phyloP scores from a whole-genome alignment of 139 green algal genomes.

The Chara braunii region DNA sequence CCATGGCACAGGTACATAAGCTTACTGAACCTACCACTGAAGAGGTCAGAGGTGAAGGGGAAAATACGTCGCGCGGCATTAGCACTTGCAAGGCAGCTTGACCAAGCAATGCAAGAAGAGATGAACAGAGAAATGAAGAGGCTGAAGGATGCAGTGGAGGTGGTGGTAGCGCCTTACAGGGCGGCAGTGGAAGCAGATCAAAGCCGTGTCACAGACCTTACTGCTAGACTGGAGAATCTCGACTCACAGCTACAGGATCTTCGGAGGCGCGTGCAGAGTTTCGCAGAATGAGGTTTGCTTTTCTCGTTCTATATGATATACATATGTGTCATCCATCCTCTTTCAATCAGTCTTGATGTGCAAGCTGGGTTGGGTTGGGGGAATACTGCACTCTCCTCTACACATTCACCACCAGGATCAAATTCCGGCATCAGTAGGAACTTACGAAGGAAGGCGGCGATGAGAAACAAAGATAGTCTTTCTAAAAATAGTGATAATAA shows the following conservation, averaged over 20 bases:
- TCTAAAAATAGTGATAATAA: no score
- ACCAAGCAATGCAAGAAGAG: slow-evolving; percentile 49
- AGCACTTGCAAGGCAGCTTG: slow-evolving; percentile 49
- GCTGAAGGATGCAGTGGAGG: not conserved
- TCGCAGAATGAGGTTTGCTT: no score
- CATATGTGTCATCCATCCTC: no score
- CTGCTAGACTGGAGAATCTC: slow-evolving; percentile 2
- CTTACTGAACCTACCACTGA: slow-evolving; percentile 75
- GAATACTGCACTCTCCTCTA: no score
- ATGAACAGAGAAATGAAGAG: slow-evolving; percentile 3
- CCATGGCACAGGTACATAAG: slow-evolving; percentile 58
- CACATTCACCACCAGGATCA: no score
- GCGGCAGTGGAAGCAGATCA: slow-evolving; percentile 2
- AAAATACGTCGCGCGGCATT: slow-evolving; percentile 58
- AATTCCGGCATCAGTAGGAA: no score
- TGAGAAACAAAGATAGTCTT: no score
- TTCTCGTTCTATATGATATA: no score
- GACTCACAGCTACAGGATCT: slow-evolving; percentile 8
- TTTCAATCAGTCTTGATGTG: no score
- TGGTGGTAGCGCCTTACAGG: slow-evolving; percentile 12
- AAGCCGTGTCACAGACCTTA: slow-evolving; percentile 4
- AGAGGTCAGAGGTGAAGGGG: slow-evolving; percentile 67
- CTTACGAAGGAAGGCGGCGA: no score
- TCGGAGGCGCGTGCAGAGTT: not conserved
- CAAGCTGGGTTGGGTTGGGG: no score